phyloP scores from a whole-genome alignment of 768 basidiomycete genomes.

The Termitomyces sp. region DNA sequence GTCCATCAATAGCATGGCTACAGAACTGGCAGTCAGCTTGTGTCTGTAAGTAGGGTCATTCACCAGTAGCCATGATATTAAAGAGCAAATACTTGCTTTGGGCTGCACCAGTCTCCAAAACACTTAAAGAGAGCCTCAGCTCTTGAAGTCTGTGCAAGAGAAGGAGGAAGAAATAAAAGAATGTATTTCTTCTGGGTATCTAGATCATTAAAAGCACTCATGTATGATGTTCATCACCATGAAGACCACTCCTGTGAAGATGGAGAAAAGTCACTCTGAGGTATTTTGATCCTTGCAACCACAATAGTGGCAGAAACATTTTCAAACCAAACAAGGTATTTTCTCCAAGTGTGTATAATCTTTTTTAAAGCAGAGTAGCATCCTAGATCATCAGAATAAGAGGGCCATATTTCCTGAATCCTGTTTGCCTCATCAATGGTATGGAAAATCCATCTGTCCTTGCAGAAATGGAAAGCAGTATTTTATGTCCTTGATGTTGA shows the following conservation, averaged over 20 bases:
- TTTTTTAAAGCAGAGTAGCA: not conserved
- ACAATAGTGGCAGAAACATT: not conserved
- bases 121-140: not conserved
- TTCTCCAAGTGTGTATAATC: not conserved
- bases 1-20: not conserved
- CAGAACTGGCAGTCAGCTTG: not conserved
- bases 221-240: not conserved
- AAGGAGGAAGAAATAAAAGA: not conserved
- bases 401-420: not conserved
- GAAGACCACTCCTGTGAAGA: not conserved
- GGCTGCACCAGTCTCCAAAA: not conserved
- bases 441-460: not conserved
- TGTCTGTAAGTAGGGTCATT: not conserved
- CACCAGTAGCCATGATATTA: not conserved
- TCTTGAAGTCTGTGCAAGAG: not conserved
- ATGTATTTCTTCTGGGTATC: not conserved
- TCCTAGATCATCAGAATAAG: not conserved
- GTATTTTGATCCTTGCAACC: not conserved
- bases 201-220: not conserved
- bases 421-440: constrained; percentile 4
- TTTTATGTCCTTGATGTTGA: not conserved
- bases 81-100: not conserved
- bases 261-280: not conserved
- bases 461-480: not conserved
- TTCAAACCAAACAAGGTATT: not conserved